Conservation (phyloP, 495 filamentous ascomycete species). For the Clohesyomyces aquaticus region DNA sequence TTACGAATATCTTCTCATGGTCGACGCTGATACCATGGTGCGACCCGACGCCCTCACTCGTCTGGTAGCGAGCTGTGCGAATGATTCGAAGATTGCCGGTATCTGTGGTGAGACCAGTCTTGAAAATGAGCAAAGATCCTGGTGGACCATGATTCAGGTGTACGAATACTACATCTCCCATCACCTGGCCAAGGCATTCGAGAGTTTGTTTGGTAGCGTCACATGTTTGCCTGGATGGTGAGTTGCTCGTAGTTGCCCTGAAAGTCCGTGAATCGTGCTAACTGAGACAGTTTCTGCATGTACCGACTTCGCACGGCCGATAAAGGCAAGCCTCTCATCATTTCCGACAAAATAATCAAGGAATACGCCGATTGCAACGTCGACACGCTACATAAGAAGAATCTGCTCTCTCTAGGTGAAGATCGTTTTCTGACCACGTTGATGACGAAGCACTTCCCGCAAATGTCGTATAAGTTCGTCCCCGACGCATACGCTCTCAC, state of each 20-base stretch:
- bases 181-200: slow-evolving; percentile 90
- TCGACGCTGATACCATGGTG: slow-evolving; percentile 97
- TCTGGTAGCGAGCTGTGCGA: slow-evolving; percentile 88
- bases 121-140: slow-evolving; percentile 89
- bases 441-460: slow-evolving; percentile 96
- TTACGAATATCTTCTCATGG: slow-evolving; percentile 96
- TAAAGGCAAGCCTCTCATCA: slow-evolving; percentile 87
- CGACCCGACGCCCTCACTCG: slow-evolving; percentile 89
- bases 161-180: slow-evolving; percentile 99
- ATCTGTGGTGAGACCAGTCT: slow-evolving; percentile 98
- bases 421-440: slow-evolving; percentile 97
- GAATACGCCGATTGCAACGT: slow-evolving; percentile 88
- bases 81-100: slow-evolving; percentile 93
- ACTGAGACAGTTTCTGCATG: slow-evolving; percentile 84
- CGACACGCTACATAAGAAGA: slow-evolving; percentile 98
- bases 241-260: slow-evolving; percentile 48
- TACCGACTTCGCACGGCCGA: slow-evolving; percentile 94
- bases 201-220: slow-evolving; percentile 92
- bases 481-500: slow-evolving; percentile 90
- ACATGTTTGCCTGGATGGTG: slow-evolving; percentile 99
- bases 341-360: slow-evolving; percentile 79
- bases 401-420: slow-evolving; percentile 89
- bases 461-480: slow-evolving; percentile 95
- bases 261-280: slow-evolving; percentile 44
- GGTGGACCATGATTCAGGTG: slow-evolving; percentile 99